These are phyloP conservation scores for Xylaria sp. DNA, from an alignment of 2,329 filamentous ascomycete species.

Conservation along the genomic window DNA sequence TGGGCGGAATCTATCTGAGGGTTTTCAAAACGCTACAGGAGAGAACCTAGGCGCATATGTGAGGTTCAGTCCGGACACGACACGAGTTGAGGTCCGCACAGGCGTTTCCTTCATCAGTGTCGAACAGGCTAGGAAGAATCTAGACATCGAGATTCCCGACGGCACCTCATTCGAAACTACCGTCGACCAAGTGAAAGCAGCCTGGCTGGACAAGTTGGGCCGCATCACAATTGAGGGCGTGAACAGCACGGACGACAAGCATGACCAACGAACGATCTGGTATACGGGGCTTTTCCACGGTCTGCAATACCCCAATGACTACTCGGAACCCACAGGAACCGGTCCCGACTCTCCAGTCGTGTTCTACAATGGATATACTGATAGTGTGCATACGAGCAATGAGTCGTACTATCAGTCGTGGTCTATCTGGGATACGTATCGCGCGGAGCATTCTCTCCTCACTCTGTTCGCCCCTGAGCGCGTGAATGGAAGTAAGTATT, in stretches of 20 bases:
- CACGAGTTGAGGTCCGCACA: conserved; percentile 40
- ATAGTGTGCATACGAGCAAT: conserved; percentile 37
- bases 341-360: conserved; percentile 22
- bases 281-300: conserved; percentile 44
- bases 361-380: conserved; percentile 45
- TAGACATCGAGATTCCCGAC: conserved; percentile 39
- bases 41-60: conserved; percentile 37
- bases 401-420: conserved; percentile 47
- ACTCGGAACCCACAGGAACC: conserved; percentile 38
- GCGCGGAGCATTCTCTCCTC: conserved; percentile 42
- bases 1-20: conserved; percentile 27
- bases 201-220: conserved; percentile 43
- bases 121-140: conserved; percentile 41
- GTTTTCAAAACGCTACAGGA: conserved; percentile 27
- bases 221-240: conserved; percentile 39
- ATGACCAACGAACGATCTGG: conserved; percentile 41
- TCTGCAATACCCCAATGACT: conserved; percentile 44
- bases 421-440: conserved; percentile 47
- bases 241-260: conserved; percentile 36
- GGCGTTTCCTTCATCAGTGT: conserved; percentile 44
- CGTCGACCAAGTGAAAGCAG: conserved; percentile 36
- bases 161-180: conserved; percentile 35
- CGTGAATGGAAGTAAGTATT: conserved; percentile 34
- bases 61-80: conserved; percentile 31
- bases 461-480: conserved; percentile 42